Conservation (phyloP, 805 yeast species). For the Saturnispora gosingensis region DNA sequence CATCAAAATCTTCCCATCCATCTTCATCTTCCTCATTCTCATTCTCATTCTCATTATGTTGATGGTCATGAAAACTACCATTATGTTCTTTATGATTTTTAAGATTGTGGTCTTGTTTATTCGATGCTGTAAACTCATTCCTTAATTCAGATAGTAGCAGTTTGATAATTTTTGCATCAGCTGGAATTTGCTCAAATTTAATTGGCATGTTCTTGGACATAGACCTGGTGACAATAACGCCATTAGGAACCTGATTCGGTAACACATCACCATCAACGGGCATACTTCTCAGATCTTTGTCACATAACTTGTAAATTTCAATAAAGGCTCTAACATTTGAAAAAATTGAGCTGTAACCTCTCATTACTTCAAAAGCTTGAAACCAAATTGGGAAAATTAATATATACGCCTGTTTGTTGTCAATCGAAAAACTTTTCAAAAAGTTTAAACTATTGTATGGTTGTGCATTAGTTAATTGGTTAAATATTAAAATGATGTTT, state of each 20-base stretch:
- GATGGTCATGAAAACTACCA: slow-evolving; percentile 15
- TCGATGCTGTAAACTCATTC: slow-evolving; percentile 40
- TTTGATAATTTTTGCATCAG: slow-evolving; percentile 63
- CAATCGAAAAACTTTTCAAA: slow-evolving; percentile 33
- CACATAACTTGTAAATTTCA: slow-evolving; percentile 51
- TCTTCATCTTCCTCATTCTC: slow-evolving; percentile 43
- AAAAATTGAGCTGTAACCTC: slow-evolving; percentile 68
- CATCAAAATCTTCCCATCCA: slow-evolving; percentile 75
- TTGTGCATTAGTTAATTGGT: slow-evolving; percentile 55
- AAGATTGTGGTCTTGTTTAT: slow-evolving; percentile 33
- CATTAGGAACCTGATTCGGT: slow-evolving; percentile 41
- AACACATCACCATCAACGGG: slow-evolving; percentile 71
- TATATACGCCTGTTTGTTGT: slow-evolving; percentile 36
- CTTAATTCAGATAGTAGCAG: slow-evolving; percentile 60
- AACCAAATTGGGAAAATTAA: slow-evolving; percentile 74
- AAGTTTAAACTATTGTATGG: slow-evolving; percentile 57
- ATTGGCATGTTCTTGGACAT: slow-evolving; percentile 62
- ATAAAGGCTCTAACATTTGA: slow-evolving; percentile 64
- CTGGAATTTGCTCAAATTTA: slow-evolving; percentile 54
- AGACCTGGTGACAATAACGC: slow-evolving; percentile 75
- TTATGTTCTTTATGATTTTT: slow-evolving; percentile 16
- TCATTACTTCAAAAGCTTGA: slow-evolving; percentile 64
- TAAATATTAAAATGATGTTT: slow-evolving; percentile 66
- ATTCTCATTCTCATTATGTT: slow-evolving; percentile 32
- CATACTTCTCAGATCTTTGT: slow-evolving; percentile 40